Conservation (phyloP, 2,329 filamentous ascomycete species). For the Shiraia bambusicola region DNA sequence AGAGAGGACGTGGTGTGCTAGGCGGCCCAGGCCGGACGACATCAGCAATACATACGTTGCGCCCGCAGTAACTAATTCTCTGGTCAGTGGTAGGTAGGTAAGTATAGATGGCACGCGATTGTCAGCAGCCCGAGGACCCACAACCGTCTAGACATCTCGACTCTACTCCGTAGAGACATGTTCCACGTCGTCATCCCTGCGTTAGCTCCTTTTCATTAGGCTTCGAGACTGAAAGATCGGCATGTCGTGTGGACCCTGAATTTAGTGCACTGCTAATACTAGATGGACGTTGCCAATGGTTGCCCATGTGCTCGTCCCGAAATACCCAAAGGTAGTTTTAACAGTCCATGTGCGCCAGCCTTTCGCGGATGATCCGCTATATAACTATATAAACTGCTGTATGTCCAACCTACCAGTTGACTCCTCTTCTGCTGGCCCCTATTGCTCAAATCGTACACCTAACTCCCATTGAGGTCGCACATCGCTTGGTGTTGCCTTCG, state of each 20-base stretch:
- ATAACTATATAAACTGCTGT: not conserved
- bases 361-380: slow-evolving; percentile 1
- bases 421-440: slow-evolving; percentile 6
- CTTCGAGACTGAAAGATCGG: slow-evolving; percentile 29
- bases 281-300: slow-evolving; percentile 19
- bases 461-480: not conserved
- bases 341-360: slow-evolving; percentile 15
- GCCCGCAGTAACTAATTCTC: no score
- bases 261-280: slow-evolving; percentile 8
- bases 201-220: slow-evolving; percentile 23
- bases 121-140: slow-evolving; percentile 10
- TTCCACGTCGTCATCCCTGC: slow-evolving; percentile 23
- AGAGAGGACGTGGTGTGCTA: no score
- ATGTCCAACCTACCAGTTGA: not conserved
- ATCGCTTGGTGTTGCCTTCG: no score
- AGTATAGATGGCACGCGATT: not conserved
- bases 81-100: no score
- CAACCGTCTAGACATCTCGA: slow-evolving; percentile 21
- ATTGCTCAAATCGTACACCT: slow-evolving; percentile 6
- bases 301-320: slow-evolving; percentile 23
- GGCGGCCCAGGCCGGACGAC: no score
- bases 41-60: no score
- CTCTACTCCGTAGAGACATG: no score
- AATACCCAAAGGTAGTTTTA: slow-evolving; percentile 11
- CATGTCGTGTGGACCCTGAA: slow-evolving; percentile 18